Percentiles rank a stretch among this genome's conserved stretches.
phyloP scores from a whole-genome alignment of 2,329 filamentous ascomycete species.

The Fusarium piperis region DNA sequence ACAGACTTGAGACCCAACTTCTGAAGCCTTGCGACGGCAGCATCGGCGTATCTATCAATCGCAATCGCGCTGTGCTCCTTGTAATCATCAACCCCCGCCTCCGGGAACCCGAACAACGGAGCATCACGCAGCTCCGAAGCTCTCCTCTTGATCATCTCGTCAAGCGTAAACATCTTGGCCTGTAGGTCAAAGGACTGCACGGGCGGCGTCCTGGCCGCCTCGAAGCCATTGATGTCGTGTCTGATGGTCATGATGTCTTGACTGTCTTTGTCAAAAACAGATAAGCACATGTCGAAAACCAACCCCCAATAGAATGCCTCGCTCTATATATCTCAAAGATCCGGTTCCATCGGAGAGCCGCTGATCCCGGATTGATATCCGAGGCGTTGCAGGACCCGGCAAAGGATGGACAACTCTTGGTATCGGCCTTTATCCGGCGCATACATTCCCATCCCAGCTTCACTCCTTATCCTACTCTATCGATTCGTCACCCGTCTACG shows the following conservation, averaged over 20 bases:
- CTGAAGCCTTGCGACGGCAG: slow-evolving; percentile 27
- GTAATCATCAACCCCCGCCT: slow-evolving; percentile 24
- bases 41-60: slow-evolving; percentile 34
- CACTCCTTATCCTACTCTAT: not conserved
- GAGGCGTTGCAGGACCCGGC: not conserved
- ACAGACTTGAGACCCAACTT: slow-evolving; percentile 24
- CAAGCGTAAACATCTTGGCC: slow-evolving; percentile 31
- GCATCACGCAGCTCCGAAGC: slow-evolving; percentile 23
- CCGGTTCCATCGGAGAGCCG: not conserved
- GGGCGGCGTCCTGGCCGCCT: slow-evolving; percentile 16
- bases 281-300: not conserved
- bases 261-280: not conserved
- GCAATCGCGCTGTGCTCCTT: slow-evolving; percentile 33
- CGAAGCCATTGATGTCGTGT: slow-evolving; percentile 23
- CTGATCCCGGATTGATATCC: not conserved
- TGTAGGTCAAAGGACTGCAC: not conserved
- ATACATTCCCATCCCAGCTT: not conserved
- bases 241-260: slow-evolving; percentile 33
- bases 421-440: not conserved
- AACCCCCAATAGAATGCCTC: not conserved
- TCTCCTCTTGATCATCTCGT: slow-evolving; percentile 32
- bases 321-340: not conserved
- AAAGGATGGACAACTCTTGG: not conserved
- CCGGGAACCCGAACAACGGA: slow-evolving; percentile 22
- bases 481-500: not conserved